phyloP scores from a whole-genome alignment of 371 early-diverging fungal genomes.

The Mortierella sp. region DNA sequence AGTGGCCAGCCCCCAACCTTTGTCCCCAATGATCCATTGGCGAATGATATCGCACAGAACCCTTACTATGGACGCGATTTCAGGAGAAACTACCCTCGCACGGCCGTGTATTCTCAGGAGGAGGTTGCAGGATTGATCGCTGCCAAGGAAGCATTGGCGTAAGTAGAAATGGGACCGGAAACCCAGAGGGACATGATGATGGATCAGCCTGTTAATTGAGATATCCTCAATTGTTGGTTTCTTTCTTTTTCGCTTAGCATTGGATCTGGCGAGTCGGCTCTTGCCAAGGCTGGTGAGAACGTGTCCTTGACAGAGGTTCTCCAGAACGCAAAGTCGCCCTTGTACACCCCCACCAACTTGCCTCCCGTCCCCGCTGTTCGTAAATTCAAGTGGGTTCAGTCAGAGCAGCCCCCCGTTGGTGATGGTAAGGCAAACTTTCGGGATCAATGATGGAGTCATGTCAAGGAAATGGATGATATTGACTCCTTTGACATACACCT shows the following conservation, averaged over 20 bases:
- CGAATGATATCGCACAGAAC: conserved; percentile 81
- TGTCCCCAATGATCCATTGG: conserved; percentile 62
- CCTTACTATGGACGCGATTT: conserved; percentile 91
- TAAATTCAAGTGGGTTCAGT: conserved; percentile 43
- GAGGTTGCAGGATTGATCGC: conserved; percentile 76
- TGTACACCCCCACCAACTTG: conserved; percentile 58
- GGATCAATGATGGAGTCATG: neutral
- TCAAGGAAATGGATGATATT: neutral
- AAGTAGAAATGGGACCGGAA: no score
- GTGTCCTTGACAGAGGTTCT: conserved; percentile 53
- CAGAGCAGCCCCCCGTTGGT: conserved; percentile 51
- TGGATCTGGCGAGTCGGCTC: conserved; percentile 49
- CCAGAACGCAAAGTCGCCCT: conserved; percentile 50
- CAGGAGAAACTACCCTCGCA: conserved; percentile 90
- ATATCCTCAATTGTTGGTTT: neutral
- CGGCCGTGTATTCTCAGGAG: conserved; percentile 84
- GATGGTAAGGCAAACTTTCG: conserved; percentile 15
- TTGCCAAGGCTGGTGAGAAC: conserved; percentile 46
- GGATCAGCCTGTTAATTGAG: neutral
- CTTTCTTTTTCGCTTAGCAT: conserved; percentile 10
- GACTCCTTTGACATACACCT: neutral
- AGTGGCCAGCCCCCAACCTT: conserved; percentile 64
- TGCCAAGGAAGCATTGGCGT: conserved; percentile 50
- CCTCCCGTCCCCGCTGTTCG: conserved; percentile 60
- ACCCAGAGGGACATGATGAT: no score